phyloP scores from a whole-genome alignment of 306 rosid species.

The Citrullus amarus region DNA sequence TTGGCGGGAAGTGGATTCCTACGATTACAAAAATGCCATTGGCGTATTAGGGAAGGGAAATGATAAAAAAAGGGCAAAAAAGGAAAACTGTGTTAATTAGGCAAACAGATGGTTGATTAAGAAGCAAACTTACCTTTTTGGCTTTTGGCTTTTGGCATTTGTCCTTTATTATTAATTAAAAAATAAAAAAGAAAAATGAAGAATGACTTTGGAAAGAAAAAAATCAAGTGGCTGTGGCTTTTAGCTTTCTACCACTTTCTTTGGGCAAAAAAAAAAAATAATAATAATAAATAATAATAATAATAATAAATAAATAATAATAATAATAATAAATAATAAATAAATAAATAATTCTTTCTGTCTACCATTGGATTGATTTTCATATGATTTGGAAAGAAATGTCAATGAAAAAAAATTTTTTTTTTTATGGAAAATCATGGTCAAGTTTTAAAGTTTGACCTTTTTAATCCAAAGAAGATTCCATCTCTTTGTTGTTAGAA shows the following conservation, averaged over 20 bases:
- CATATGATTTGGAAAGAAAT: not conserved
- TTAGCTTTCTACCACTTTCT: not conserved
- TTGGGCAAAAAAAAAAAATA: not conserved
- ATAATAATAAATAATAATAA: too few relatives aligned
- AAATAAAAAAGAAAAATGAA: not conserved
- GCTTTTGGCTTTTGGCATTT: slow-evolving; percentile 1
- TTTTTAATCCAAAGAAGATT: not conserved
- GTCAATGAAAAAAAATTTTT: not conserved
- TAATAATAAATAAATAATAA: too few relatives aligned
- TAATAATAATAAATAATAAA: too few relatives aligned
- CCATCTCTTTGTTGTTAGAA: too few relatives aligned
- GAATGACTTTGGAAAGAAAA: not conserved
- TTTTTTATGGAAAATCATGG: not conserved
- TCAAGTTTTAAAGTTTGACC: not conserved
- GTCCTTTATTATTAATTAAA: not conserved
- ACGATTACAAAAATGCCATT: not conserved
- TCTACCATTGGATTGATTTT: not conserved
- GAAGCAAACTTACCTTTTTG: not conserved
- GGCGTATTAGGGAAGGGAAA: not conserved
- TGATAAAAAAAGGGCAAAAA: not conserved
- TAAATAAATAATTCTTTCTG: not conserved
- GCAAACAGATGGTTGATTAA: not conserved
- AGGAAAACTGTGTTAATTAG: not conserved
- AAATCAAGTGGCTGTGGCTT: not conserved
- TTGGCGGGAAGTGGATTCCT: not conserved